These are phyloP conservation scores for Hanseniaspora valbyensis DNA, from an alignment of 805 yeast species.

Conservation along the genomic window DNA sequence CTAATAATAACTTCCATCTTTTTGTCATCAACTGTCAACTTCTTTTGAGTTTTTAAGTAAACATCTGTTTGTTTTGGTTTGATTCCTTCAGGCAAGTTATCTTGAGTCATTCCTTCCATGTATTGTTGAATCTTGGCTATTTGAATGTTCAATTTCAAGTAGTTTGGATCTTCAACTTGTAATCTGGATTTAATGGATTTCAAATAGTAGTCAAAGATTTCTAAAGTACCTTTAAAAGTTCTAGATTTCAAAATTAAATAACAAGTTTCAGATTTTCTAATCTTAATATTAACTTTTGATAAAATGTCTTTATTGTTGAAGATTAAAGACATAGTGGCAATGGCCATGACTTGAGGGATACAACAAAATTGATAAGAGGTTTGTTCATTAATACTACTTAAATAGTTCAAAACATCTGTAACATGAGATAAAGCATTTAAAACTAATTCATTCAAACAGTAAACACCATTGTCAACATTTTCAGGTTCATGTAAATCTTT, in stretches of 20 bases:
- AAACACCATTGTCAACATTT: conserved; percentile 44
- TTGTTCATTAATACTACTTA: conserved; percentile 67
- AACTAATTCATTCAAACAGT: conserved; percentile 73
- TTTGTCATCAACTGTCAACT: conserved; percentile 34
- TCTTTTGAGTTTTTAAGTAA: conserved; percentile 33
- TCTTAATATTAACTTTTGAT: conserved; percentile 58
- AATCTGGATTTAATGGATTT: conserved; percentile 69
- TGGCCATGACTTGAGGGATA: conserved; percentile 98
- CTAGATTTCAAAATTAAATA: conserved; percentile 61
- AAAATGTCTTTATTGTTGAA: conserved; percentile 71
- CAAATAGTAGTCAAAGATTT: conserved; percentile 64
- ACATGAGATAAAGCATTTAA: conserved; percentile 69
- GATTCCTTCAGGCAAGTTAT: conserved; percentile 46
- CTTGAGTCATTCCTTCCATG: conserved; percentile 66
- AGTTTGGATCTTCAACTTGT: conserved; percentile 74
- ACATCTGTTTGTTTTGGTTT: conserved; percentile 31
- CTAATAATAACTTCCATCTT: conserved; percentile 19
- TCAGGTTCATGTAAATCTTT: conserved; percentile 47
- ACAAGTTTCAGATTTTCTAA: conserved; percentile 82
- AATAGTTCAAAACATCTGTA: conserved; percentile 61
- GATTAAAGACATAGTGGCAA: conserved; percentile 80
- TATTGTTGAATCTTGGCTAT: conserved; percentile 85
- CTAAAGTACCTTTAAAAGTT: conserved; percentile 62
- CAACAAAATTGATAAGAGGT: conserved; percentile 85
- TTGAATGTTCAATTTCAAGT: conserved; percentile 66